phyloP scores from a whole-genome alignment of 1,284 basidiomycete genomes.

The Inonotus obliquus region DNA sequence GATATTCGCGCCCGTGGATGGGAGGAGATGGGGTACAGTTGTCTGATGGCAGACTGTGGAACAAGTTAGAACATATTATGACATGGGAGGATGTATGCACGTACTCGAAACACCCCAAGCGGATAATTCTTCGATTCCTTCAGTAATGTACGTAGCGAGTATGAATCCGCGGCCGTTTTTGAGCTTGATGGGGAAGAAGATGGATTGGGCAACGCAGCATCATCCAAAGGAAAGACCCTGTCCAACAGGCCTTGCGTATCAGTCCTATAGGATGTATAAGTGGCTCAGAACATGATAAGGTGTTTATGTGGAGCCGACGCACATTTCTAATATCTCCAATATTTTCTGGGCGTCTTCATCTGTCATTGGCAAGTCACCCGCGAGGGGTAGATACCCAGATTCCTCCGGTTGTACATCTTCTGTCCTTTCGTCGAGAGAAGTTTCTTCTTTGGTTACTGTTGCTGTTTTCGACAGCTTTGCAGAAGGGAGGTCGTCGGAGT shows the following conservation, averaged over 20 bases:
- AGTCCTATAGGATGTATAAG: conserved; percentile 35
- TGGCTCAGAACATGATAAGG: conserved; percentile 10
- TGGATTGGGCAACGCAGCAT: conserved; percentile 19
- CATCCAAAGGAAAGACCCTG: conserved; percentile 61
- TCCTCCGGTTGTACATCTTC: conserved; percentile 28
- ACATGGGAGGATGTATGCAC: conserved; percentile 22
- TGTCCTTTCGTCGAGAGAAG: conserved; percentile 26
- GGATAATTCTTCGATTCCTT: conserved; percentile 48
- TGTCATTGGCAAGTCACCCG: conserved; percentile 47
- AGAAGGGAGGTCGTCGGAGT: conserved; percentile 40
- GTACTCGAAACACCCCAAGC: conserved; percentile 47
- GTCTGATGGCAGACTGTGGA: conserved; percentile 53
- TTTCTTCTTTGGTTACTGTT: conserved; percentile 33
- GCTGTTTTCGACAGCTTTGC: conserved; percentile 43
- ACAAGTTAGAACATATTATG: conserved; percentile 18
- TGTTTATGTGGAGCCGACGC: conserved; percentile 24
- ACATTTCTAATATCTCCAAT: conserved; percentile 75
- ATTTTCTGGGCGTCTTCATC: conserved; percentile 52
- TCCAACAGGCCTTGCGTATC: conserved; percentile 76
- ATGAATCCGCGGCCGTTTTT: conserved; percentile 31
- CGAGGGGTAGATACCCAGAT: conserved; percentile 18
- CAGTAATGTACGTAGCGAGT: conserved; percentile 62
- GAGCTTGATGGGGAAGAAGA: conserved; percentile 33
- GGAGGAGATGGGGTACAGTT: conserved; percentile 62
- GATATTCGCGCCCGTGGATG: conserved; percentile 58